These are phyloP conservation scores for Diplosphaera chodatii DNA, from an alignment of 139 green algal species.

Conservation along the genomic window DNA sequence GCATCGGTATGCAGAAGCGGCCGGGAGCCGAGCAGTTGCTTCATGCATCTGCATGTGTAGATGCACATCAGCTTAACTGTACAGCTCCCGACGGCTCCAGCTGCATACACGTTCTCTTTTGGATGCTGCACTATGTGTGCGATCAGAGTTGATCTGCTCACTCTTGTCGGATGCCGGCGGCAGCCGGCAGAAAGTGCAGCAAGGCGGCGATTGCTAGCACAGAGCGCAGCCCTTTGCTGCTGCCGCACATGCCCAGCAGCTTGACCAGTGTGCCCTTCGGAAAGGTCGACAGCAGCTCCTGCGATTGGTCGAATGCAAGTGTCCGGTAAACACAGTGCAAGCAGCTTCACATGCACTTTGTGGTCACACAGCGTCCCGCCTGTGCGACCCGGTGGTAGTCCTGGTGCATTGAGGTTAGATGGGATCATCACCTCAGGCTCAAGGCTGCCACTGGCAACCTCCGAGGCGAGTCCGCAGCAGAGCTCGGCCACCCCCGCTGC, in stretches of 20 bases:
- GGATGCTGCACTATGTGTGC: too few species aligned
- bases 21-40: not conserved
- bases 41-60: not conserved
- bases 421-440: not conserved
- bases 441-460: constrained; percentile 21
- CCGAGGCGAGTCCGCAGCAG: constrained; percentile 35
- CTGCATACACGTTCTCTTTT: too few species aligned
- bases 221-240: not conserved
- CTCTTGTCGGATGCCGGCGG: constrained; percentile 14
- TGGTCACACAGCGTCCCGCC: too few species aligned
- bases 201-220: constrained; percentile 30
- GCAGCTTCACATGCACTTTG: too few species aligned
- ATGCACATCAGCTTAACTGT: not conserved
- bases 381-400: too few species aligned
- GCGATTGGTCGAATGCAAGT: too few species aligned
- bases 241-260: constrained; percentile 16
- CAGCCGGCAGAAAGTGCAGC: constrained; percentile 26
- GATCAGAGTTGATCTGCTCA: constrained; percentile 17
- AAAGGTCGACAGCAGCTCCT: not conserved
- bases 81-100: too few species aligned
- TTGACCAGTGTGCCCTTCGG: constrained; percentile 6
- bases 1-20: not conserved
- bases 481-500: constrained; percentile 44
- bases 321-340: too few species aligned
- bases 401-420: too few species aligned